Conservation (phyloP, 176 grass and related monocot species). For the barley (Hordeum vulgare) region DNA sequence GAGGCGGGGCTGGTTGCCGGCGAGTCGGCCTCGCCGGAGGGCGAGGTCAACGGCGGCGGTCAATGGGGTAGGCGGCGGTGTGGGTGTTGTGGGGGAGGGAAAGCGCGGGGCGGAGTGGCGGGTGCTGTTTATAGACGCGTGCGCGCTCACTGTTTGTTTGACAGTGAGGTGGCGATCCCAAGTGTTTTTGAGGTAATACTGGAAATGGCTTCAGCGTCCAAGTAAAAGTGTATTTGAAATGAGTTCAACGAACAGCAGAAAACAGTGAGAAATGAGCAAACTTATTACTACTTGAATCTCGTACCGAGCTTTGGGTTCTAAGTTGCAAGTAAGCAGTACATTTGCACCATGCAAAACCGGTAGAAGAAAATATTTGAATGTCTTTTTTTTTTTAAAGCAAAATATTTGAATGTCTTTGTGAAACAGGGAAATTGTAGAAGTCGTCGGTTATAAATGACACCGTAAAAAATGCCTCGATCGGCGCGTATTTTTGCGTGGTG, state of each 20-base stretch:
- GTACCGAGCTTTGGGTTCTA: no score
- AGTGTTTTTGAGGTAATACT: background rate
- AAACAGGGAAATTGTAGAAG: no score
- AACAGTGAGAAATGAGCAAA: background rate
- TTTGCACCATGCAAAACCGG: no score
- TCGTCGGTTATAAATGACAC: no score
- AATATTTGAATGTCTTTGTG: no score
- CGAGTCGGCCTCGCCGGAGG: constrained; percentile 28
- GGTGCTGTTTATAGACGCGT: constrained; percentile 30
- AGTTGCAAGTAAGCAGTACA: no score
- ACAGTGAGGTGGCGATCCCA: background rate
- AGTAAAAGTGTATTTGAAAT: background rate
- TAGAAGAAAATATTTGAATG: no score
- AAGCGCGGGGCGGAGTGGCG: background rate
- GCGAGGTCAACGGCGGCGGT: constrained; percentile 33
- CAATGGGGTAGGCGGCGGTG: constrained; percentile 23
- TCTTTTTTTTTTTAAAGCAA: no score
- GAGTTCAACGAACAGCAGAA: background rate
- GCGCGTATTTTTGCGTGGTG: no score
- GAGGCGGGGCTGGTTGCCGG: background rate
- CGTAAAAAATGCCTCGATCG: no score
- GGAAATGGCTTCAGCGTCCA: background rate
- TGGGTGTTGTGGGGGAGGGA: background rate
- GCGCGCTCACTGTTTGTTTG: background rate
- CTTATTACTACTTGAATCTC: background rate